A percentile compares a stretch with the other conserved stretches of the same genome.
These are phyloP conservation scores for Pyrenophora teres DNA, from an alignment of 2,329 filamentous ascomycete species.

Conservation along the genomic window DNA sequence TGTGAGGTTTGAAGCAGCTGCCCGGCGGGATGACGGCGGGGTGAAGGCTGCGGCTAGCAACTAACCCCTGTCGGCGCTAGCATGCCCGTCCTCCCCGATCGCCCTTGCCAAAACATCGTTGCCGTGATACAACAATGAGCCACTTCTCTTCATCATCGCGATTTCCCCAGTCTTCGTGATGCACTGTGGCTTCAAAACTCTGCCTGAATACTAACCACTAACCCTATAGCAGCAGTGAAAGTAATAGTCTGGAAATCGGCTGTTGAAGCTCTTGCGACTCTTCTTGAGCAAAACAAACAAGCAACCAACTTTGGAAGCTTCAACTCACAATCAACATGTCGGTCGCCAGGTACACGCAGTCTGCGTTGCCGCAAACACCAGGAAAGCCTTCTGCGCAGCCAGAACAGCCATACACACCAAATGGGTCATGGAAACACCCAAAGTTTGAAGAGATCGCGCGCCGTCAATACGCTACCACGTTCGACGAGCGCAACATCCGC, in stretches of 20 bases:
- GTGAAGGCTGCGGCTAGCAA: constrained; percentile 7
- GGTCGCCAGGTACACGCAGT: constrained; percentile 20
- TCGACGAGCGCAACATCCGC: constrained; percentile 76
- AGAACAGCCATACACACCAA: constrained; percentile 39
- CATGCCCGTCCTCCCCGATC: not conserved
- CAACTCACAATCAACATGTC: constrained; percentile 21
- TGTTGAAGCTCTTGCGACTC: not conserved
- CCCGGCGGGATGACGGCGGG: constrained; percentile 16
- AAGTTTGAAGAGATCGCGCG: constrained; percentile 83
- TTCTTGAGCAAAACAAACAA: constrained; percentile 8
- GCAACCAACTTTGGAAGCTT: constrained; percentile 14
- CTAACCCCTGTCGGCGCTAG: constrained; percentile 8
- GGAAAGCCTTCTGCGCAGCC: constrained; percentile 34
- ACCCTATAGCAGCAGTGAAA: constrained; percentile 22
- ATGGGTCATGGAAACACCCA: constrained; percentile 90
- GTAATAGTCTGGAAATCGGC: not conserved
- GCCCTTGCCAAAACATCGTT: constrained; percentile 19
- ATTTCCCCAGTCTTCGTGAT: constrained; percentile 1
- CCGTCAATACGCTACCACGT: constrained; percentile 77
- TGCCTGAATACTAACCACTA: constrained; percentile 24
- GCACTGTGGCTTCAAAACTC: constrained; percentile 2
- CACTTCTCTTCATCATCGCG: constrained; percentile 2
- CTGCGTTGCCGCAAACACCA: constrained; percentile 29
- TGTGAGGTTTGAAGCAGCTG: constrained; percentile 8
- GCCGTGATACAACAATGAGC: constrained; percentile 7